Conservation (phyloP, 2,329 filamentous ascomycete genomes). For the Beauveria sp. region DNA sequence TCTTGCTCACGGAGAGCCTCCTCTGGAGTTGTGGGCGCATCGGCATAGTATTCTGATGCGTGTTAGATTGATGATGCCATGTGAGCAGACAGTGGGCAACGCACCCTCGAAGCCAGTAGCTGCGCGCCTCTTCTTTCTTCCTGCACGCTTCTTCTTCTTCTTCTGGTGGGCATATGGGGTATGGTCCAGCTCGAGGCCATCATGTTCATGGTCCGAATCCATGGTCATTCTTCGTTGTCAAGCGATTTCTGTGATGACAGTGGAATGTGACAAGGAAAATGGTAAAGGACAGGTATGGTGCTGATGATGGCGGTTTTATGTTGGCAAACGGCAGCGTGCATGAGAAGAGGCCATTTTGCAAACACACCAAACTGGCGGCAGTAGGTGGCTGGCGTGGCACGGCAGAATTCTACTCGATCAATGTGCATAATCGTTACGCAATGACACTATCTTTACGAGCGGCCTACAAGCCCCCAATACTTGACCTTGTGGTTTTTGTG, state of each 20-base stretch:
- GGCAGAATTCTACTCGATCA: no score
- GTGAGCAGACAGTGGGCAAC: not conserved
- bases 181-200: not conserved
- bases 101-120: not conserved
- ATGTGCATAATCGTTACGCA: no score
- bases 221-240: not conserved
- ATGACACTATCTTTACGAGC: no score
- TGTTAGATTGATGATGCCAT: not conserved
- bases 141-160: not conserved
- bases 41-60: slow-evolving; percentile 60
- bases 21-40: slow-evolving; percentile 66
- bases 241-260: not conserved
- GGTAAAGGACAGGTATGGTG: not conserved
- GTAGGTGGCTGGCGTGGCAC: not conserved
- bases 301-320: not conserved
- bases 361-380: not conserved
- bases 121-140: not conserved
- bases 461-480: no score
- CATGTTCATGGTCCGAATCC: not conserved
- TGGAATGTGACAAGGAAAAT: not conserved
- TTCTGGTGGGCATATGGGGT: not conserved
- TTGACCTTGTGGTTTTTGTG: no score
- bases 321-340: not conserved
- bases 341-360: not conserved
- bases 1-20: slow-evolving; percentile 57